phyloP scores from a whole-genome alignment of 495 filamentous ascomycete genomes.

The Diplogelasinospora grovesii region DNA sequence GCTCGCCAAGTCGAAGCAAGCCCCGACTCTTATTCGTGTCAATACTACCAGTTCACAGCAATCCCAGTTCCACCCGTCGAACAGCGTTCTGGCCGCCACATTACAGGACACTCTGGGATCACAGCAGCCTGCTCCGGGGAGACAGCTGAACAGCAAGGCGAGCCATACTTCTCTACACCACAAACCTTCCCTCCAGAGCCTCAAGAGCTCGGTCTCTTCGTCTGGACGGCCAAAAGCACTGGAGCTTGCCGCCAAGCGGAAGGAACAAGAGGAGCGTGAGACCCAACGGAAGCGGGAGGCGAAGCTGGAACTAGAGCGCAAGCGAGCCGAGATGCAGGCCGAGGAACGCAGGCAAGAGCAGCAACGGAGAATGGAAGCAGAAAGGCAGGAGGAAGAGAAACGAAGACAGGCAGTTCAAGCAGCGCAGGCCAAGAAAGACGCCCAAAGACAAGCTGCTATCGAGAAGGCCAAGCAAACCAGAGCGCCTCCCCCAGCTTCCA shows the following conservation, averaged over 20 bases:
- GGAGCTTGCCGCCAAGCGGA: constrained; percentile 64
- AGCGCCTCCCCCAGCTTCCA: constrained; percentile 45
- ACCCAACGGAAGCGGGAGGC: constrained; percentile 72
- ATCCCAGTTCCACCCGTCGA: constrained; percentile 52
- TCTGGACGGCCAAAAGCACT: constrained; percentile 53
- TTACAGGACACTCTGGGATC: constrained; percentile 53
- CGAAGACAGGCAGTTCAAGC: constrained; percentile 33
- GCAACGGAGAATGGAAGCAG: constrained; percentile 31
- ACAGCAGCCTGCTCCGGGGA: constrained; percentile 27
- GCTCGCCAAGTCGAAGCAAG: constrained; percentile 59
- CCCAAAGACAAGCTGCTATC: too few relatives aligned
- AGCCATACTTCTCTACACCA: constrained; percentile 61
- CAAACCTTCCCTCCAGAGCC: constrained; percentile 55
- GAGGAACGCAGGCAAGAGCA: constrained; percentile 47
- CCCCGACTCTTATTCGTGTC: constrained; percentile 73
- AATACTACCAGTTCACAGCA: constrained; percentile 62
- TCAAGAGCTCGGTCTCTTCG: constrained; percentile 65
- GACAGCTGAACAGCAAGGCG: constrained; percentile 51
- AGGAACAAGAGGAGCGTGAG: constrained; percentile 69
- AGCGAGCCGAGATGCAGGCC: constrained; percentile 57
- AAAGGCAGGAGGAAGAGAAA: constrained; percentile 44
- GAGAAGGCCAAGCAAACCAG: constrained; percentile 54
- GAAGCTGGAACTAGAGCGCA: constrained; percentile 70
- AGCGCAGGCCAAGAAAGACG: too few relatives aligned
- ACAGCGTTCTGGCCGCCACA: constrained; percentile 48